A percentile compares a stretch with the other conserved stretches of the same genome.
Conservation (phyloP, 2,329 filamentous ascomycete genomes). For the Nigrograna mackinnonii region DNA sequence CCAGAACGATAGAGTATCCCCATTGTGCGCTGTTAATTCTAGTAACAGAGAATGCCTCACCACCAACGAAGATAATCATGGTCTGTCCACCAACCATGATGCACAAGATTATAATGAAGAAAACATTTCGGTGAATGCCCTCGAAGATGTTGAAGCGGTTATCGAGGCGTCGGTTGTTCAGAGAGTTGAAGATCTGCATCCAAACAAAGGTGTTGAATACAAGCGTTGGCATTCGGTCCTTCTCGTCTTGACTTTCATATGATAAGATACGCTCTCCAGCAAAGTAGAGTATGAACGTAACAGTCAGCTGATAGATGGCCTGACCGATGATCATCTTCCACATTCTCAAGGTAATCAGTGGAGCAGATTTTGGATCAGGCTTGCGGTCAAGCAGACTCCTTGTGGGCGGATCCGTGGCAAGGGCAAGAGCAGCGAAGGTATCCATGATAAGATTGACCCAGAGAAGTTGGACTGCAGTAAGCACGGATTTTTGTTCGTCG, state of each 20-base stretch:
- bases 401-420: slow-evolving; percentile 88
- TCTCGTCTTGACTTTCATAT: slow-evolving; percentile 52
- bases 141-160: slow-evolving; percentile 97
- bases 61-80: slow-evolving; percentile 87
- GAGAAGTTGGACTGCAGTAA: slow-evolving; percentile 87
- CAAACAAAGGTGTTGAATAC: slow-evolving; percentile 99
- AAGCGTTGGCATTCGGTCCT: slow-evolving; percentile 68
- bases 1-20: slow-evolving; percentile 84
- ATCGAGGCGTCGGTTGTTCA: slow-evolving; percentile 94
- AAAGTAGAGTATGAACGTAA: slow-evolving; percentile 83
- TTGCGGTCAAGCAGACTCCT: slow-evolving; percentile 80
- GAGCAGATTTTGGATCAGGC: slow-evolving; percentile 73
- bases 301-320: slow-evolving; percentile 80
- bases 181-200: slow-evolving; percentile 99
- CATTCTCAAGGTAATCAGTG: slow-evolving; percentile 87
- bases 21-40: slow-evolving; percentile 75
- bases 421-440: slow-evolving; percentile 84
- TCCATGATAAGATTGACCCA: slow-evolving; percentile 99
- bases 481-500: slow-evolving; percentile 69
- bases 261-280: slow-evolving; percentile 65
- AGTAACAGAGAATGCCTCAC: slow-evolving; percentile 75
- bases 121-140: slow-evolving; percentile 80
- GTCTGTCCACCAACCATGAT: slow-evolving; percentile 90
- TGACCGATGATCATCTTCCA: slow-evolving; percentile 99
- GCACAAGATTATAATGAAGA: slow-evolving; percentile 83